Evolutionary conservation across 805 yeast genomes (phyloP).

Genomic region (Ogataea nakhonphanomensis): DNA sequence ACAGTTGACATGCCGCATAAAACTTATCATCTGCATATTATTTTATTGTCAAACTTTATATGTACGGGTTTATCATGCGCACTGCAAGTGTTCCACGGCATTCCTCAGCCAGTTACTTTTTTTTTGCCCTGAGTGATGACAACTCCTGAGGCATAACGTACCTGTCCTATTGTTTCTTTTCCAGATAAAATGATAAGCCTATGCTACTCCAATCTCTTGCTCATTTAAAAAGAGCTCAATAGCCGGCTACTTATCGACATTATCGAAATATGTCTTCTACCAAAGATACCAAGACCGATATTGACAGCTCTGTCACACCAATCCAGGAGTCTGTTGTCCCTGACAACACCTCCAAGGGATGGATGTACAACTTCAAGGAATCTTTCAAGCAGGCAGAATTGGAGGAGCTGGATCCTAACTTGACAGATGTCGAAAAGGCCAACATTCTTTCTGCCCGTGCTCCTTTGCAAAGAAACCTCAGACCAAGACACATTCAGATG

Average conservation of each 20-base stretch:
- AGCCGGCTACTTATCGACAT: too few species aligned
- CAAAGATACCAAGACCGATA: constrained; percentile 21
- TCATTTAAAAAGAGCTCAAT: neutral
- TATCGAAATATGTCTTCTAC: constrained; percentile 11
- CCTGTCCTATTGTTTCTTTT: constrained; percentile 6
- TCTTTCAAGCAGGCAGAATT: constrained; percentile 30
- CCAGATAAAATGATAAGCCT: constrained; percentile 8
- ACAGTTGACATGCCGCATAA: neutral
- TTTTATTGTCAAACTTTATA: neutral
- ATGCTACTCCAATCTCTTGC: neutral
- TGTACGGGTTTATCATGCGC: neutral
- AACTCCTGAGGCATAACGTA: too few species aligned
- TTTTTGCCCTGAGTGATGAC: neutral
- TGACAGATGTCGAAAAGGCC: constrained; percentile 44
- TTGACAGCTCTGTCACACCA: constrained; percentile 26
- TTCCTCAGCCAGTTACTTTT: neutral
- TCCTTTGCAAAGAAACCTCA: constrained; percentile 49
- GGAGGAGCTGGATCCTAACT: constrained; percentile 42
- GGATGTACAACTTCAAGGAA: constrained; percentile 27
- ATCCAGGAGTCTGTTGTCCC: constrained; percentile 13
- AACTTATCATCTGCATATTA: neutral
- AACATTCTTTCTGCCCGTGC: constrained; percentile 46
- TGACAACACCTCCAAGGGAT: constrained; percentile 8
- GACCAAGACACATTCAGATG: constrained; percentile 70
- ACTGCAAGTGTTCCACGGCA: constrained; percentile 2